These are phyloP conservation scores for Calendula officinalis DNA, from an alignment of 129 eudicot species.

Conservation along the genomic window DNA sequence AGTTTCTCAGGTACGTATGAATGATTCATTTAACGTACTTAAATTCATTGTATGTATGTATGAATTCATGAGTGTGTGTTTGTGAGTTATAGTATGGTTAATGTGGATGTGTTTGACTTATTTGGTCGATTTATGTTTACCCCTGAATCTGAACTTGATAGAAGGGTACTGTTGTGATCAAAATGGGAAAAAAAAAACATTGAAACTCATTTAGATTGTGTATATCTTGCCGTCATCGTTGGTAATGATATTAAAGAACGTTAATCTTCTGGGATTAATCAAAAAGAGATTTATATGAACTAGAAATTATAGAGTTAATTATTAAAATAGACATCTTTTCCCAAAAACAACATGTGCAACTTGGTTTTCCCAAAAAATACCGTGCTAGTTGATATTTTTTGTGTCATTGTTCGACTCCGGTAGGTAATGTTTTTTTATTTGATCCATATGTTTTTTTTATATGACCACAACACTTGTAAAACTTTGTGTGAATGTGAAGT, in stretches of 20 bases:
- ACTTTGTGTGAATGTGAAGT: no score
- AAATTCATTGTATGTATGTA: not conserved
- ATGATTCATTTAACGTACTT: not conserved
- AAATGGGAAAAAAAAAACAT: not conserved
- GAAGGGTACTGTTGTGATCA: constrained; percentile 4
- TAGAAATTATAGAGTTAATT: not conserved
- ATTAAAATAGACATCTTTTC: not conserved
- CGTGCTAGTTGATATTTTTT: no score
- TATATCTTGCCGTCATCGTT: constrained; percentile 1
- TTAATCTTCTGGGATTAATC: not conserved
- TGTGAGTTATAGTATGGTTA: not conserved
- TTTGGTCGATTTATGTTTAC: constrained; percentile 4
- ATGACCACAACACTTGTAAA: no score
- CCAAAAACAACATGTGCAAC: no score
- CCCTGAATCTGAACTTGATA: constrained; percentile 3
- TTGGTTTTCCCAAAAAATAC: no score
- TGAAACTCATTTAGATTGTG: not conserved
- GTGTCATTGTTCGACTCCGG: no score
- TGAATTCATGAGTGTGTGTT: not conserved
- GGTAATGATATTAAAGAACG: not conserved
- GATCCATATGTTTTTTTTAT: no score
- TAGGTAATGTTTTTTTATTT: no score
- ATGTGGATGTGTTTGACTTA: constrained; percentile 15
- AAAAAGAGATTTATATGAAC: not conserved
- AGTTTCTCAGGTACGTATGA: constrained; percentile 25